These are phyloP conservation scores for Candida maris DNA, from an alignment of 805 yeast genomes.

Conservation along the genomic window DNA sequence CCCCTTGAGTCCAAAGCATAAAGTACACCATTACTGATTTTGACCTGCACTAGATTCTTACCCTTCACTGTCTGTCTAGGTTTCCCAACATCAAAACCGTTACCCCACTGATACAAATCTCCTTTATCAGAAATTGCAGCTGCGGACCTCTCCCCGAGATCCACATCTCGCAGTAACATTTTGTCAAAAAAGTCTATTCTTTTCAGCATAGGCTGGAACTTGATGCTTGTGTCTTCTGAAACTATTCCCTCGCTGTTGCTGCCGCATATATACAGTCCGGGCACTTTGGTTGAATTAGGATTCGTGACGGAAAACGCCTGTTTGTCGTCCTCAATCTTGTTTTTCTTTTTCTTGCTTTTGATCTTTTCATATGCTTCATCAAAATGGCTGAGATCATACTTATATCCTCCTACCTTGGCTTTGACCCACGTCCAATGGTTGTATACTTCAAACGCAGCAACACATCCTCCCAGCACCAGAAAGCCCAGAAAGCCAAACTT, in stretches of 20 bases:
- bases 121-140: constrained; percentile 67
- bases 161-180: constrained; percentile 52
- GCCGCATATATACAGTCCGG: constrained; percentile 68
- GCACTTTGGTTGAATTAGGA: constrained; percentile 38
- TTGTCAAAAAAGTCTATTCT: constrained; percentile 65
- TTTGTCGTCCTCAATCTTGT: constrained; percentile 15
- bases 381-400: constrained; percentile 33
- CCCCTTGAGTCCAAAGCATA: constrained; percentile 46
- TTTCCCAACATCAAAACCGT: constrained; percentile 31
- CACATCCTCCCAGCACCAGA: constrained; percentile 34
- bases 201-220: constrained; percentile 48
- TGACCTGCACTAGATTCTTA: constrained; percentile 40
- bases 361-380: constrained; percentile 37
- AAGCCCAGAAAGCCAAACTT: constrained; percentile 45
- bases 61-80: constrained; percentile 40
- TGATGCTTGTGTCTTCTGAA: constrained; percentile 20
- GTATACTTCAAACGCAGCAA: constrained; percentile 39
- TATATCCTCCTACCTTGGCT: constrained; percentile 29
- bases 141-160: constrained; percentile 45
- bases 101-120: constrained; percentile 70
- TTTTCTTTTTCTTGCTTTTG: constrained; percentile 19
- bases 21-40: constrained; percentile 51
- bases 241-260: constrained; percentile 41
- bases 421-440: constrained; percentile 40
- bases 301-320: constrained; percentile 29